Conservation (phyloP, 2,329 filamentous ascomycete genomes). For the Xylaria sp. region DNA sequence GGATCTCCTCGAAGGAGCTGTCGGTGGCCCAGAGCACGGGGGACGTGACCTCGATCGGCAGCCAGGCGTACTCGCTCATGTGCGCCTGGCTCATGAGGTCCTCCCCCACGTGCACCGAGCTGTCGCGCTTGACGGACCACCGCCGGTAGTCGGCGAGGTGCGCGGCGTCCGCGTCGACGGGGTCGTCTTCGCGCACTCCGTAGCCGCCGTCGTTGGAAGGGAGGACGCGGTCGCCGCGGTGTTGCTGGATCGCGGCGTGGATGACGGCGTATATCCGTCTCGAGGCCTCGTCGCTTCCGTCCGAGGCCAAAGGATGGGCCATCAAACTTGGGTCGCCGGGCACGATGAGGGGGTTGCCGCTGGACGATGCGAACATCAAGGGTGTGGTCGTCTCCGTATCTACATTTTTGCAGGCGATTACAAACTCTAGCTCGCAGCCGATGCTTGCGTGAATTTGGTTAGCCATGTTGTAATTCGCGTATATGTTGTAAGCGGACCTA, state of each 20-base stretch:
- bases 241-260: not conserved
- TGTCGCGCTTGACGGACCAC: slow-evolving; percentile 10
- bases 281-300: no score
- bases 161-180: not conserved
- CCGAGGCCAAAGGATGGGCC: not conserved
- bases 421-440: slow-evolving; percentile 28
- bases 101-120: not conserved
- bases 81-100: not conserved
- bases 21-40: slow-evolving; percentile 27
- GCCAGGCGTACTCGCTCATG: slow-evolving; percentile 4
- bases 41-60: slow-evolving; percentile 18
- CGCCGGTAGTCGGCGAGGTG: not conserved
- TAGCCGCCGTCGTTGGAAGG: not conserved
- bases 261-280: not conserved
- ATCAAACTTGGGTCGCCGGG: no score
- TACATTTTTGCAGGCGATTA: slow-evolving; percentile 4
- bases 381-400: not conserved
- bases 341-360: slow-evolving; percentile 1
- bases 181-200: no score
- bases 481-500: no score
- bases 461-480: not conserved
- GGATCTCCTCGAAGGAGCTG: slow-evolving; percentile 25
- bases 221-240: slow-evolving; percentile 13
- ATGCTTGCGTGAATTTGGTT: slow-evolving; percentile 13
- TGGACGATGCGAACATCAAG: slow-evolving; percentile 4